phyloP scores from a whole-genome alignment of 2,329 filamentous ascomycete genomes.

The Aspergillus tanneri region DNA sequence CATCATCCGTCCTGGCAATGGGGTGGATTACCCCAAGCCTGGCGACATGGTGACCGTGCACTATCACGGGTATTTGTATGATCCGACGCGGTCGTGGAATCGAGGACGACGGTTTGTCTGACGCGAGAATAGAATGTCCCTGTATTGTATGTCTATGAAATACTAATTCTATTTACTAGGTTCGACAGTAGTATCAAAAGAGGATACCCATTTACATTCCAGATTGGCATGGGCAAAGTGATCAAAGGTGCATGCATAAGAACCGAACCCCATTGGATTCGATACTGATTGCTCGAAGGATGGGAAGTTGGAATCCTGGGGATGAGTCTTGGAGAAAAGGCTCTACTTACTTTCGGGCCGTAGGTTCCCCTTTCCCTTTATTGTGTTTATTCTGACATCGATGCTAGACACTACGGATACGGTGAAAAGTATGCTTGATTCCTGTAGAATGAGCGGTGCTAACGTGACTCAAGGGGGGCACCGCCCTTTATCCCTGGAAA shows the following conservation, averaged over 20 bases:
- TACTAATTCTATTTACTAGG: background rate
- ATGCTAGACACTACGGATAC: constrained; percentile 19
- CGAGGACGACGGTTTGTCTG: constrained; percentile 17
- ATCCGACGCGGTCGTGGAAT: constrained; percentile 20
- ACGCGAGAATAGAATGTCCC: background rate
- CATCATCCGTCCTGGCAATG: constrained; percentile 20
- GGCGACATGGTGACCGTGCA: constrained; percentile 23
- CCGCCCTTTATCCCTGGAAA: constrained; percentile 22
- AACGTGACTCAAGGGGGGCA: constrained; percentile 11
- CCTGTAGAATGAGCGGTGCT: too few species aligned
- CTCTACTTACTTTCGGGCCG: constrained; percentile 21
- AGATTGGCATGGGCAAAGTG: constrained; percentile 18
- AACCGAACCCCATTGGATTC: background rate
- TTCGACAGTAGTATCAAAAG: constrained; percentile 24
- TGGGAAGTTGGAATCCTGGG: constrained; percentile 20
- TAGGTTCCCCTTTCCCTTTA: constrained; percentile 3
- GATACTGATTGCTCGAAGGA: constrained; percentile 4
- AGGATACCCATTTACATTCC: constrained; percentile 19
- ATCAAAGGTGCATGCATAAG: constrained; percentile 14
- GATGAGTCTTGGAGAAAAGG: constrained; percentile 22
- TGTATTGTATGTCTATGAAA: background rate
- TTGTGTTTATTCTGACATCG: too few species aligned
- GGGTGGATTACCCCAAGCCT: constrained; percentile 18
- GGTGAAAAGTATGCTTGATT: constrained; percentile 13
- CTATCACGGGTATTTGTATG: constrained; percentile 24